phyloP scores from a whole-genome alignment of 2,329 filamentous ascomycete genomes.

The Neopestalotiopsis rosae region DNA sequence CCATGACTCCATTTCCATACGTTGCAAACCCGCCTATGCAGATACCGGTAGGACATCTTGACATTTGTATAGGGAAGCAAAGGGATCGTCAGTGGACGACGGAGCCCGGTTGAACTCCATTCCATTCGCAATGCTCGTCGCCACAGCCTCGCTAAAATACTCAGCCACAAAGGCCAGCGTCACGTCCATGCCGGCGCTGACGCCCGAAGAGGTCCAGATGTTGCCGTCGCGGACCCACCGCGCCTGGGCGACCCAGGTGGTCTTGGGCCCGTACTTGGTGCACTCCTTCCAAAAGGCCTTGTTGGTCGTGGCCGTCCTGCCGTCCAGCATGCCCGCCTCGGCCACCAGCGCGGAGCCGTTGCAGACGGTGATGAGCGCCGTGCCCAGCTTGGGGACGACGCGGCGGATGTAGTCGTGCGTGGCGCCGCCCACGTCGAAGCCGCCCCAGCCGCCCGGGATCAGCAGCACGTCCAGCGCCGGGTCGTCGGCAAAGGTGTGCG shows the following conservation, averaged over 20 bases:
- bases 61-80: not conserved
- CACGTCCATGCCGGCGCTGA: conserved; percentile 35
- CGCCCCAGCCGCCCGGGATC: conserved; percentile 44
- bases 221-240: conserved; percentile 67
- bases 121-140: not conserved
- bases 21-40: not conserved
- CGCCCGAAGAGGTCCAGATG: conserved; percentile 66
- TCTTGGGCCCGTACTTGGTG: conserved; percentile 44
- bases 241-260: conserved; percentile 60
- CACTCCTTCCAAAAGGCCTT: conserved; percentile 57
- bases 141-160: conserved; percentile 3
- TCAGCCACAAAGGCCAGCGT: conserved; percentile 8
- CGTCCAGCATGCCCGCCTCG: conserved; percentile 60
- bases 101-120: conserved; percentile 10
- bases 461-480: conserved; percentile 42
- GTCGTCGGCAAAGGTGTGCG: conserved; percentile 42
- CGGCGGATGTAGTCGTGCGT: conserved; percentile 46
- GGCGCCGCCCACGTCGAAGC: conserved; percentile 31
- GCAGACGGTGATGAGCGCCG: conserved; percentile 63
- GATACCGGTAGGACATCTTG: conserved; percentile 25
- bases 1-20: not conserved
- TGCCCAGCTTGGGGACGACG: conserved; percentile 48
- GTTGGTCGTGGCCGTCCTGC: conserved; percentile 64
- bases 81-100: conserved; percentile 12
- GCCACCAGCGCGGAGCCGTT: conserved; percentile 63